phyloP scores from a whole-genome alignment of 768 basidiomycete genomes.

The Phylloporus arenicola region DNA sequence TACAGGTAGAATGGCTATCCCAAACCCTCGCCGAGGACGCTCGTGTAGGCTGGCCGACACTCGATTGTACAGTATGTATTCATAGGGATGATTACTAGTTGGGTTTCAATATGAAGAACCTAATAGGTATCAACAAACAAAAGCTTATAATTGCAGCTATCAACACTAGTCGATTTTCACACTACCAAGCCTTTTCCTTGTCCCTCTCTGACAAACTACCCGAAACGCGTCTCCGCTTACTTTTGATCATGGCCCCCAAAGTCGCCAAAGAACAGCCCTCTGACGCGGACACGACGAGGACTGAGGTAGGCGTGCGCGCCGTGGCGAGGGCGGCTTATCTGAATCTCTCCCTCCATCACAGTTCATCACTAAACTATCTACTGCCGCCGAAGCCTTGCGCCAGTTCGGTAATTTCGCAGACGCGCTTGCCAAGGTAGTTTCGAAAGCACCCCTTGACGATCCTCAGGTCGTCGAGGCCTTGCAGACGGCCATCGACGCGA shows the following conservation, averaged over 20 bases:
- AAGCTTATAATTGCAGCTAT: constrained; percentile 36
- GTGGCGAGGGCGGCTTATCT: constrained; percentile 10
- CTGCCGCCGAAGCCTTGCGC: constrained; percentile 60
- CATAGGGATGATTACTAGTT: constrained; percentile 32
- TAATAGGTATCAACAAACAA: constrained; percentile 37
- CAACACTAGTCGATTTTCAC: constrained; percentile 38
- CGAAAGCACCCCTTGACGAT: constrained; percentile 33
- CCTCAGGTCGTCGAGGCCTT: constrained; percentile 25
- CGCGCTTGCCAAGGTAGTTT: constrained; percentile 47
- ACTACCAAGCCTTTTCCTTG: constrained; percentile 38
- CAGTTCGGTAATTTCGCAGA: constrained; percentile 59
- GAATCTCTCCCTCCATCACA: constrained; percentile 28
- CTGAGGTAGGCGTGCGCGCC: constrained; percentile 26
- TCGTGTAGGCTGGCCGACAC: constrained; percentile 7
- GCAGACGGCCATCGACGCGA: constrained; percentile 29
- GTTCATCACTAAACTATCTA: constrained; percentile 51
- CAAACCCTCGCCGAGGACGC: constrained; percentile 4
- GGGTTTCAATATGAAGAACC: constrained; percentile 34
- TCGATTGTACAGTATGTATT: constrained; percentile 13
- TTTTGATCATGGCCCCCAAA: constrained; percentile 24
- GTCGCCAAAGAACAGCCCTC: constrained; percentile 19
- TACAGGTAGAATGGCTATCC: constrained; percentile 8
- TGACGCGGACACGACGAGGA: constrained; percentile 24
- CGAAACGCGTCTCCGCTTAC: constrained; percentile 23
- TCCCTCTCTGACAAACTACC: constrained; percentile 21